A percentile compares a stretch with the other conserved stretches of the same genome.
Evolutionary conservation across 140 eudicot genomes (phyloP).

Genomic region (Stevia rebaudiana): DNA sequence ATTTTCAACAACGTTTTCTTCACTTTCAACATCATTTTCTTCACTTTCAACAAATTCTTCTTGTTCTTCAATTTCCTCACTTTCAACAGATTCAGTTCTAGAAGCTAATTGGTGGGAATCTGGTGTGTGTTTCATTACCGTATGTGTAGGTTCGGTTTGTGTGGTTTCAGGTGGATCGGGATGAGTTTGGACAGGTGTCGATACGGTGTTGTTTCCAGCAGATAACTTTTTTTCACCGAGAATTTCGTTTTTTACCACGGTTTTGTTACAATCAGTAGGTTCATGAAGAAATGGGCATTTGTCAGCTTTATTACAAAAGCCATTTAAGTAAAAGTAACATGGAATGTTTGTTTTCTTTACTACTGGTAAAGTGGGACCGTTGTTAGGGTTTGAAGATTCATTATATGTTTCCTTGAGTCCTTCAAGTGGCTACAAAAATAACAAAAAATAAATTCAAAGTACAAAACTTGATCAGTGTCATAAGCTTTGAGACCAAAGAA

Average conservation of each 20-base stretch:
- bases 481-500: no score
- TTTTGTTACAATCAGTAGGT: slow-evolving; percentile 23
- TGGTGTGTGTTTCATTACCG: slow-evolving; percentile 5
- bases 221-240: slow-evolving; percentile 27
- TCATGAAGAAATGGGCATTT: slow-evolving; percentile 51
- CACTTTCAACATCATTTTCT: slow-evolving; percentile 23
- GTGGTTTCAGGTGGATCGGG: slow-evolving; percentile 19
- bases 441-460: slow-evolving; percentile 7
- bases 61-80: slow-evolving; percentile 21
- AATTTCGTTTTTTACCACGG: slow-evolving; percentile 18
- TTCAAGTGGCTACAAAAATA: slow-evolving; percentile 50
- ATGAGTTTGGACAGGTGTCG: slow-evolving; percentile 21
- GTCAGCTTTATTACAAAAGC: slow-evolving; percentile 61
- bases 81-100: slow-evolving; percentile 18
- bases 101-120: slow-evolving; percentile 19
- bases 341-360: slow-evolving; percentile 42
- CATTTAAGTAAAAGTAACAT: slow-evolving; percentile 50
- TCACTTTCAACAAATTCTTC: slow-evolving; percentile 23
- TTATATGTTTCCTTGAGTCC: slow-evolving; percentile 32
- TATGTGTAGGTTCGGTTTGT: slow-evolving; percentile 10
- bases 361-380: slow-evolving; percentile 23
- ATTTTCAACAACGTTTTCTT: slow-evolving; percentile 24
- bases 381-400: slow-evolving; percentile 31
- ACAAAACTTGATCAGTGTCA: neutral
- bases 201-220: slow-evolving; percentile 19